Percentiles rank a stretch among this genome's conserved stretches.
These are phyloP conservation scores for Mycena epipterygia DNA, from an alignment of 768 basidiomycete species.

Conservation along the genomic window DNA sequence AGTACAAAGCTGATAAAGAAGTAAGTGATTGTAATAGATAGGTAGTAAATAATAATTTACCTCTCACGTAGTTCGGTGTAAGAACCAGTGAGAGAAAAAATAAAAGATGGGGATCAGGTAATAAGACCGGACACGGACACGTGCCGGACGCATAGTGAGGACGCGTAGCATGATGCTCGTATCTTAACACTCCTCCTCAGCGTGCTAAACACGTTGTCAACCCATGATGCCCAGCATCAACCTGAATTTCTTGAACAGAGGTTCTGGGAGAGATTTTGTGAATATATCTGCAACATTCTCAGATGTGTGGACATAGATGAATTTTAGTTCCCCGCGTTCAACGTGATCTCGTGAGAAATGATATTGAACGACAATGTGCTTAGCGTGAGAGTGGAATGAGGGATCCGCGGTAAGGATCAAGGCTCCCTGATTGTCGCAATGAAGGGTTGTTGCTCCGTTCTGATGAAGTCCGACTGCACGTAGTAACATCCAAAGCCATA, in stretches of 20 bases:
- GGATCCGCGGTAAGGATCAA: constrained; percentile 39
- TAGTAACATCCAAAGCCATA: constrained; percentile 32
- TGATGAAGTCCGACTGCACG: background rate
- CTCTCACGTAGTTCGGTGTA: no score
- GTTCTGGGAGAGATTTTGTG: background rate
- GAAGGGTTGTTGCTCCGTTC: constrained; percentile 5
- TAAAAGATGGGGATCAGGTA: no score
- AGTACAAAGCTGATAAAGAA: no score
- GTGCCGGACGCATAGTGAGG: no score
- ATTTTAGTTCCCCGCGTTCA: constrained; percentile 39
- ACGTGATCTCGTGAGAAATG: constrained; percentile 47
- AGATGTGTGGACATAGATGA: constrained; percentile 17
- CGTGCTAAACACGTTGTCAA: background rate
- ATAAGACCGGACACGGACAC: no score
- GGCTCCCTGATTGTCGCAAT: constrained; percentile 44
- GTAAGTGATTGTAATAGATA: no score
- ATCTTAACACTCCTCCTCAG: background rate
- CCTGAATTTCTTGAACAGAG: background rate
- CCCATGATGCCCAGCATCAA: background rate
- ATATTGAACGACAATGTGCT: no score
- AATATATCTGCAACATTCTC: background rate
- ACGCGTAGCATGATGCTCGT: background rate
- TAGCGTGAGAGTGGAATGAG: constrained; percentile 42
- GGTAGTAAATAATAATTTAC: no score
- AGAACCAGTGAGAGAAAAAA: no score